A percentile compares a stretch with the other conserved stretches of the same genome.
phyloP scores from a whole-genome alignment of 1,284 basidiomycete species.

The Xerocomus nothofagi region DNA sequence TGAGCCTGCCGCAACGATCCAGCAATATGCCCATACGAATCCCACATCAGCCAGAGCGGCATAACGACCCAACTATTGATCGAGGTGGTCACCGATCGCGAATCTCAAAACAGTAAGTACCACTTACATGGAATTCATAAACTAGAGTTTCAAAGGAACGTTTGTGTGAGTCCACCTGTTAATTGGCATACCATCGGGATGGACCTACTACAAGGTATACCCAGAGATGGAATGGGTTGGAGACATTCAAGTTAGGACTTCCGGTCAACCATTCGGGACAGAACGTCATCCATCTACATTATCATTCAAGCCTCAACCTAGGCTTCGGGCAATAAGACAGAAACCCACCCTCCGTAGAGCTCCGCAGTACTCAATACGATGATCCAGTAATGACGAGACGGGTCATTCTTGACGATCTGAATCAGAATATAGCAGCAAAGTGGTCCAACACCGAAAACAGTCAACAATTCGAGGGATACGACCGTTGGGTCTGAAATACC shows the following conservation, averaged over 20 bases:
- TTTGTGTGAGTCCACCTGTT: constrained; percentile 4
- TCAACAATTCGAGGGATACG: constrained; percentile 79
- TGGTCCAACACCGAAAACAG: constrained; percentile 74
- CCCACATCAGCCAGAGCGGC: constrained; percentile 71
- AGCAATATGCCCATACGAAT: constrained; percentile 72
- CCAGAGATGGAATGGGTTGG: constrained; percentile 60
- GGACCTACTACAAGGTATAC: constrained; percentile 51
- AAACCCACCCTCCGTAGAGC: constrained; percentile 69
- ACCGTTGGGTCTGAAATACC: constrained; percentile 74
- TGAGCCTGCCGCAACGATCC: constrained; percentile 52
- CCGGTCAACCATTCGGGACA: constrained; percentile 82
- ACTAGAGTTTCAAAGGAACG: constrained; percentile 39
- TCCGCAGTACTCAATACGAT: constrained; percentile 74
- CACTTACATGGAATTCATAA: constrained; percentile 76
- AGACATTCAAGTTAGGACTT: constrained; percentile 67
- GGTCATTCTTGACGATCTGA: constrained; percentile 62
- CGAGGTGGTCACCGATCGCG: constrained; percentile 15
- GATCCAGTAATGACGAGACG: constrained; percentile 77
- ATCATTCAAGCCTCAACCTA: neutral
- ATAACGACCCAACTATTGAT: constrained; percentile 72
- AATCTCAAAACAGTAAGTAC: neutral
- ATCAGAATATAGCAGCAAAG: constrained; percentile 69
- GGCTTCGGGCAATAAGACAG: neutral
- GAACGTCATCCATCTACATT: constrained; percentile 77
- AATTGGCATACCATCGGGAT: neutral